These are phyloP conservation scores for Dactylorhiza incarnata DNA, from an alignment of 106 monocot genomes.

Conservation along the genomic window DNA sequence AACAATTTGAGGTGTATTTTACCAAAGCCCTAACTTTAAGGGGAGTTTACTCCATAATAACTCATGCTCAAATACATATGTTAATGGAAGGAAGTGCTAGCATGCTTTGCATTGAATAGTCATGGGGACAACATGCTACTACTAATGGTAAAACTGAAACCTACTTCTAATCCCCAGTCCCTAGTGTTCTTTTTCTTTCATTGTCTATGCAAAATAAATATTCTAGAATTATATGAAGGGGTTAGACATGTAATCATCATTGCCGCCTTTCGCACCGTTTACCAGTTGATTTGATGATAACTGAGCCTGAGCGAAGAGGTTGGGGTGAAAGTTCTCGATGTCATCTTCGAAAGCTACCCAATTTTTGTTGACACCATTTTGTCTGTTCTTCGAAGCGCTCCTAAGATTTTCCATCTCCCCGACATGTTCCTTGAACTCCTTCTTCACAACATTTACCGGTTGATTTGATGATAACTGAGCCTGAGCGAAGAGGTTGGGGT, in stretches of 20 bases:
- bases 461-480: slow-evolving; percentile 1
- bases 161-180: too few species aligned
- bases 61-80: too few species aligned
- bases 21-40: too few species aligned
- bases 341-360: slow-evolving; percentile 47
- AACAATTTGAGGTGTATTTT: too few species aligned
- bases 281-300: not conserved
- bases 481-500: slow-evolving; percentile 51
- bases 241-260: not conserved
- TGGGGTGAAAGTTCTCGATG: slow-evolving; percentile 54
- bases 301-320: slow-evolving; percentile 36
- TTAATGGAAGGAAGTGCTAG: too few species aligned
- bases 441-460: slow-evolving; percentile 8
- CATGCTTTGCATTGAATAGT: too few species aligned
- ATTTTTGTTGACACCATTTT: slow-evolving; percentile 8
- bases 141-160: too few species aligned
- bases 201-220: too few species aligned
- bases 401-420: slow-evolving; percentile 41
- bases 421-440: slow-evolving; percentile 78
- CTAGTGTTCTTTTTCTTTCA: too few species aligned
- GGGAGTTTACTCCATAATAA: too few species aligned
- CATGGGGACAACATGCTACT: too few species aligned
- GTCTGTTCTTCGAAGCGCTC: slow-evolving; percentile 9
- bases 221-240: not conserved
- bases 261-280: not conserved